Evolutionary conservation across 1,284 basidiomycete genomes (phyloP).

Genomic region (Cutaneotrichosporon cavernicola): DNA sequence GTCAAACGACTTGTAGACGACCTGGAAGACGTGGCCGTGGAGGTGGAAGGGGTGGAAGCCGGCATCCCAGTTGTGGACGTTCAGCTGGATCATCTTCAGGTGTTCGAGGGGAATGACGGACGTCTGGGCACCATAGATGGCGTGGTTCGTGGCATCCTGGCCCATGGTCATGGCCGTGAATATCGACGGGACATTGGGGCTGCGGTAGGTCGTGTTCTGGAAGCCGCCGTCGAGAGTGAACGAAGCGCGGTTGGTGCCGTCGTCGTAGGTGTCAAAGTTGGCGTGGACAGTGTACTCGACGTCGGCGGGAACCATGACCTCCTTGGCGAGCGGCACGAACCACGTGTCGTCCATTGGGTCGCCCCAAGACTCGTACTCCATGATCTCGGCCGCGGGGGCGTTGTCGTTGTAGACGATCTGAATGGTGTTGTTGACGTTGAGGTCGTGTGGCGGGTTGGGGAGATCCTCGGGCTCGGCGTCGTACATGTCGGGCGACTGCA

Average conservation of each 20-base stretch:
- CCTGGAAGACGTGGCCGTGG: constrained; percentile 68
- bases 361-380: constrained; percentile 16
- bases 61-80: constrained; percentile 71
- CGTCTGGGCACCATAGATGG: constrained; percentile 72
- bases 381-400: constrained; percentile 26
- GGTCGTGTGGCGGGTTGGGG: constrained; percentile 34
- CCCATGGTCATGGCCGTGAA: constrained; percentile 75
- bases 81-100: constrained; percentile 73
- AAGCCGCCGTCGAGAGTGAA: constrained; percentile 48
- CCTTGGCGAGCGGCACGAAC: constrained; percentile 48
- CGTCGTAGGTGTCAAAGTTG: constrained; percentile 55
- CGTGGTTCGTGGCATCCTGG: constrained; percentile 62
- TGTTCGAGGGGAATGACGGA: constrained; percentile 71
- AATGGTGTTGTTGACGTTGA: constrained; percentile 77
- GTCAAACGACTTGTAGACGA: constrained; percentile 69
- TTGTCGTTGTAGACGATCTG: constrained; percentile 64
- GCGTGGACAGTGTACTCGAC: constrained; percentile 51
- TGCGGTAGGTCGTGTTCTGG: constrained; percentile 49
- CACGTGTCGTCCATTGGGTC: constrained; percentile 53
- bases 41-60: constrained; percentile 57
- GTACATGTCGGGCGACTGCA: constrained; percentile 76
- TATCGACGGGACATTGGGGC: constrained; percentile 65
- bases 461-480: constrained; percentile 65
- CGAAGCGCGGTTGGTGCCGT: constrained; percentile 53
- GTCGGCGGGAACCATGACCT: constrained; percentile 47